Evolutionary conservation across 179 eudicot species (phyloP).

Genomic region (Silene noctiflora): DNA sequence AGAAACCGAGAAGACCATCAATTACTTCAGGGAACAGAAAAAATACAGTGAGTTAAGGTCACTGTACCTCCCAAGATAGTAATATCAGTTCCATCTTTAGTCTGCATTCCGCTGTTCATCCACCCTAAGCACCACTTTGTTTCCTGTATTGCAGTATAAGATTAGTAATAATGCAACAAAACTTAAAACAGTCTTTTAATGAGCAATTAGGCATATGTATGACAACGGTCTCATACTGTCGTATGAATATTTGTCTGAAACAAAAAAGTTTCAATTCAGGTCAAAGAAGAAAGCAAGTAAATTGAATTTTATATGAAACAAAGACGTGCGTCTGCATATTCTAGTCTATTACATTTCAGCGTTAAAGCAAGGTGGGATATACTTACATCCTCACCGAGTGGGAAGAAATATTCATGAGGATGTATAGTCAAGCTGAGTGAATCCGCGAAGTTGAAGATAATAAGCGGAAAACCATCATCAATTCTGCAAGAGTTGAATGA

Average conservation of each 20-base stretch:
- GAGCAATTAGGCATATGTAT: no score
- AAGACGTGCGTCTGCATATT: no score
- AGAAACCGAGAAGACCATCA: no score
- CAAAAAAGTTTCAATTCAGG: no score
- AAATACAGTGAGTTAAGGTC: no score
- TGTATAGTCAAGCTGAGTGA: constrained; percentile 54
- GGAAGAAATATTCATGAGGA: constrained; percentile 80
- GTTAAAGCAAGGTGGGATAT: neutral
- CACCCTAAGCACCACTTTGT: constrained; percentile 77
- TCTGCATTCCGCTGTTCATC: constrained; percentile 50
- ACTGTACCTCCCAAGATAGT: constrained; percentile 76
- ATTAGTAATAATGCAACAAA: neutral
- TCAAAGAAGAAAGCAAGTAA: no score
- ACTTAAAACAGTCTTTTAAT: no score
- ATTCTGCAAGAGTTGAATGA: constrained; percentile 46
- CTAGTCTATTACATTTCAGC: neutral
- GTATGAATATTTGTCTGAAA: no score
- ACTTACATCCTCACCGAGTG: constrained; percentile 43
- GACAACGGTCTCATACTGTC: no score
- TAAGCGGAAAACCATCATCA: constrained; percentile 66
- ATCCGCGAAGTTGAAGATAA: constrained; percentile 57
- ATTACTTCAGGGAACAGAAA: no score
- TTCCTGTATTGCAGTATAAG: constrained; percentile 36
- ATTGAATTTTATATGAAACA: no score
- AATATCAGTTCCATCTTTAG: constrained; percentile 48